phyloP scores from a whole-genome alignment of 352 stramenopile genomes.

The Phytopythium cucurbitacearum region DNA sequence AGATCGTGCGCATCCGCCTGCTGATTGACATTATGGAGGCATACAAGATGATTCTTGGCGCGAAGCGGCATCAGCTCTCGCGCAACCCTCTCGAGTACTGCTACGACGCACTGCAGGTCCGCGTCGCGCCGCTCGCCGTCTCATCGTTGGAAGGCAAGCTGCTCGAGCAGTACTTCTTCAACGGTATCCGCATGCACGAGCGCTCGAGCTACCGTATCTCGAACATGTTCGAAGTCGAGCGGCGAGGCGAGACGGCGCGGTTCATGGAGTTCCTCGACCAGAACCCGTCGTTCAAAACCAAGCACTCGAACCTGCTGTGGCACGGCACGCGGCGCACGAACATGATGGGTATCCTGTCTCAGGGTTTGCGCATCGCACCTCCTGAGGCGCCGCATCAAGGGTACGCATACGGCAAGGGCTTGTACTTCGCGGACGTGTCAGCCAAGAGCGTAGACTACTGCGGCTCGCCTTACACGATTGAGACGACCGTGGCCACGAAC shows the following conservation, averaged over 20 bases:
- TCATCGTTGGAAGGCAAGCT: conserved; percentile 36
- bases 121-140: conserved; percentile 24
- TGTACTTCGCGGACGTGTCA: conserved; percentile 83
- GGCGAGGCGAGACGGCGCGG: conserved; percentile 47
- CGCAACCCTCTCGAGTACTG: conserved; percentile 77
- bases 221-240: conserved; percentile 62
- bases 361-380: conserved; percentile 82
- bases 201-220: conserved; percentile 42
- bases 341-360: conserved; percentile 80
- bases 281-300: conserved; percentile 27
- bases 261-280: conserved; percentile 36
- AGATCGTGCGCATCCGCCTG: conserved; percentile 58
- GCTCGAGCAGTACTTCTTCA: conserved; percentile 62
- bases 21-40: conserved; percentile 67
- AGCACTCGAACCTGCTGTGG: conserved; percentile 71
- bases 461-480: conserved; percentile 45
- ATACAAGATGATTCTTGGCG: conserved; percentile 76
- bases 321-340: conserved; percentile 84
- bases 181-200: conserved; percentile 25
- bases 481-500: conserved; percentile 15
- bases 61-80: conserved; percentile 30
- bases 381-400: conserved; percentile 78
- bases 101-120: conserved; percentile 69
- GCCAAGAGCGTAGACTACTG: conserved; percentile 81
- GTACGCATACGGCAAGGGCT: conserved; percentile 80